A percentile compares a stretch with the other conserved stretches of the same genome.
phyloP scores from a whole-genome alignment of 2,329 filamentous ascomycete species.

The Byssothecium circinans region DNA sequence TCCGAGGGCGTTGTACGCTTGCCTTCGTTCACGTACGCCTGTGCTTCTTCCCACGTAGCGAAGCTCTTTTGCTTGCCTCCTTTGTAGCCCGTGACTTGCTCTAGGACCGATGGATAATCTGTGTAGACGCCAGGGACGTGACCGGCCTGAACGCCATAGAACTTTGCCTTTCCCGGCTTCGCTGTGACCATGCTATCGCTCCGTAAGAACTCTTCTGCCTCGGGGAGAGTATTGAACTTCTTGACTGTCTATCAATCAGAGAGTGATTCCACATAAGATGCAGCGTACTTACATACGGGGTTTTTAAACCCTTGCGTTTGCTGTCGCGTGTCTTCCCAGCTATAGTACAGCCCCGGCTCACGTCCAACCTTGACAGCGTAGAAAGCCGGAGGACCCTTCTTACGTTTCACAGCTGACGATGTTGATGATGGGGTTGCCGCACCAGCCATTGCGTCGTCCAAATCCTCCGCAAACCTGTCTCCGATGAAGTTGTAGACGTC shows the following conservation, averaged over 20 bases:
- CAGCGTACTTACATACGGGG: constrained; percentile 37
- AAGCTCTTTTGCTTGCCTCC: constrained; percentile 60
- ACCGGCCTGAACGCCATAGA: constrained; percentile 63
- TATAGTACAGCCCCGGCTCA: constrained; percentile 64
- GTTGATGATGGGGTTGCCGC: constrained; percentile 25
- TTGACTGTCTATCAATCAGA: constrained; percentile 61
- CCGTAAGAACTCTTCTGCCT: constrained; percentile 79
- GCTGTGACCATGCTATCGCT: constrained; percentile 48
- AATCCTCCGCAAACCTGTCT: neutral
- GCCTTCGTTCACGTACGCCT: constrained; percentile 65
- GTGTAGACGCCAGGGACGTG: constrained; percentile 64
- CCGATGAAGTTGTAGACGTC: constrained; percentile 1
- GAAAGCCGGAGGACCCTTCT: constrained; percentile 58
- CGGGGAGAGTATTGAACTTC: constrained; percentile 71
- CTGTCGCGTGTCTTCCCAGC: constrained; percentile 63
- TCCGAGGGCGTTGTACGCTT: constrained; percentile 24
- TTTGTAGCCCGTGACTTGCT: constrained; percentile 73
- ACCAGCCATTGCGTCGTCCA: constrained; percentile 19
- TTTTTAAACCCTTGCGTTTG: constrained; percentile 64
- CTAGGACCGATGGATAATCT: constrained; percentile 68
- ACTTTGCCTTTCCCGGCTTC: constrained; percentile 49
- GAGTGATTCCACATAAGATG: neutral
- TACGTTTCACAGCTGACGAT: constrained; percentile 55
- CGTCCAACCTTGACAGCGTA: constrained; percentile 66
- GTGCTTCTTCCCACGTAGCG: constrained; percentile 64